Percentiles rank a stretch among this genome's conserved stretches.
Evolutionary conservation across 345 rosid species (phyloP).

Genomic region (Eucalyptus paniculata): DNA sequence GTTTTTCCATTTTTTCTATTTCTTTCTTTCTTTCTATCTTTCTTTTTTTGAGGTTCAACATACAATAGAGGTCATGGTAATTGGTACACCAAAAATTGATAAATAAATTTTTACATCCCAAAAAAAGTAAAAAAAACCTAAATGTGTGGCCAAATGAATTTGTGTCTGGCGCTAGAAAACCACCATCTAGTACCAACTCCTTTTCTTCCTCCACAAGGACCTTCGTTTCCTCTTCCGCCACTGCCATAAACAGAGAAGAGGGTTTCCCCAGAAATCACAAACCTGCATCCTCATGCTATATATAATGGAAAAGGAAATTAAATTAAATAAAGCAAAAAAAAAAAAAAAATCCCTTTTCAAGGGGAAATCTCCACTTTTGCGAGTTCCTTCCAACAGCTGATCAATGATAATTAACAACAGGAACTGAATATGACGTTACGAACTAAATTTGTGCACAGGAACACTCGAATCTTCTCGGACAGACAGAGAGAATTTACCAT

Average conservation of each 20-base stretch:
- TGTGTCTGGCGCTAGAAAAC: conserved; percentile 45
- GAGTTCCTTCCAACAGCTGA: background rate
- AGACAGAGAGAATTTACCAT: conserved; percentile 14
- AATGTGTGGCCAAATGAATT: conserved; percentile 86
- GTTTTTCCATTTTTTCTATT: background rate
- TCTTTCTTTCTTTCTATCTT: too few species aligned
- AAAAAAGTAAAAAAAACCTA: conserved; percentile 20
- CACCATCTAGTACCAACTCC: conserved; percentile 30
- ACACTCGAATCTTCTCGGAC: background rate
- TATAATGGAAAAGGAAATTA: background rate
- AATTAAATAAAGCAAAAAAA: background rate
- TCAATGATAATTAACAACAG: background rate
- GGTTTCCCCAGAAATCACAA: background rate
- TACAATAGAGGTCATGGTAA: background rate
- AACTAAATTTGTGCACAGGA: background rate
- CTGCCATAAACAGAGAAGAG: background rate
- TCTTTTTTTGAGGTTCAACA: background rate
- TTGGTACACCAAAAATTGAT: background rate
- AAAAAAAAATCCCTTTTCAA: background rate
- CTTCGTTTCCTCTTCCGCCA: conserved; percentile 23
- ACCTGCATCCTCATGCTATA: background rate
- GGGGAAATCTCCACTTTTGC: background rate
- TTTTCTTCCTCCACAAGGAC: conserved; percentile 11
- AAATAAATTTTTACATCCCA: background rate
- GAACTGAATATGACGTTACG: background rate